Evolutionary conservation across 177 flowering plant species (phyloP).

Genomic region (Telopea speciosissima): DNA sequence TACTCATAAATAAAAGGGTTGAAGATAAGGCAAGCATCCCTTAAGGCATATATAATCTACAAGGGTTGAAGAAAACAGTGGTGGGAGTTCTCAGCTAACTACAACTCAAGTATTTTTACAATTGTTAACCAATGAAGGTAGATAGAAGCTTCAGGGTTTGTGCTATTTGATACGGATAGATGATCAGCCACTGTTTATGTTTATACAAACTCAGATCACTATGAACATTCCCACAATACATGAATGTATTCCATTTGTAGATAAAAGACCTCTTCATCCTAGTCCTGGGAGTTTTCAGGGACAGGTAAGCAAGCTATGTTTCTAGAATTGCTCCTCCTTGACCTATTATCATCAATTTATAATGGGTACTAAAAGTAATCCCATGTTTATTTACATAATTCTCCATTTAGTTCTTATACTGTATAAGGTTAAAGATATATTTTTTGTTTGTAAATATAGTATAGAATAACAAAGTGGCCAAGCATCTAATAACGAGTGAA

Average conservation of each 20-base stretch:
- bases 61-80: constrained; percentile 15
- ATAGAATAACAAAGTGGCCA: not conserved
- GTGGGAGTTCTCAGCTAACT: constrained; percentile 24
- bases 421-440: not conserved
- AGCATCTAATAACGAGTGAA: not conserved
- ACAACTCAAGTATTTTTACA: constrained; percentile 48
- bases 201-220: not conserved
- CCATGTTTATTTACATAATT: not conserved
- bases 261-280: not conserved
- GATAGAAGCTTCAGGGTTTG: constrained; percentile 5
- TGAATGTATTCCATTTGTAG: no score
- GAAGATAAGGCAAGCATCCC: no score
- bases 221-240: not conserved
- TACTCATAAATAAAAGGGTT: no score
- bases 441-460: not conserved
- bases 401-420: not conserved
- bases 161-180: not conserved
- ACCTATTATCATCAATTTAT: not conserved
- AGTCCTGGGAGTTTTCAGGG: not conserved
- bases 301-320: not conserved
- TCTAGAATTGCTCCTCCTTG: not conserved
- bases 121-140: constrained; percentile 35
- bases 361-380: not conserved
- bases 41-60: no score
- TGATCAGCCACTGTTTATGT: not conserved